Percentiles rank a stretch among this genome's conserved stretches.
phyloP scores from a whole-genome alignment of 768 basidiomycete genomes.

The Daedalea quercina region DNA sequence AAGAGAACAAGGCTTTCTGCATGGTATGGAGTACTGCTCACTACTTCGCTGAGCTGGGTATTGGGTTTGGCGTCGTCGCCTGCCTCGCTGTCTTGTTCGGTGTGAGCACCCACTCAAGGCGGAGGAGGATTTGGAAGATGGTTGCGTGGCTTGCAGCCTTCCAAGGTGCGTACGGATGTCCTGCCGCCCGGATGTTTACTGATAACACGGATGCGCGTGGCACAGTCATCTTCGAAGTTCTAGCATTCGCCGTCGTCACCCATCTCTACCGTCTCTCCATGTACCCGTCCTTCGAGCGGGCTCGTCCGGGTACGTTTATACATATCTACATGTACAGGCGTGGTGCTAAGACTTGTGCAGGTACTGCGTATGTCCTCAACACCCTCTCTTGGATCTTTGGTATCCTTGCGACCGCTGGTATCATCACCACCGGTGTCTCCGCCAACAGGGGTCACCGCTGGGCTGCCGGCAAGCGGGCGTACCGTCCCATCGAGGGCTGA shows the following conservation, averaged over 20 bases:
- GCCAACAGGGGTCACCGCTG: conserved; percentile 58
- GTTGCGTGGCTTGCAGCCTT: conserved; percentile 59
- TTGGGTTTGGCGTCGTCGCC: conserved; percentile 57
- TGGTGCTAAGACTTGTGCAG: conserved; percentile 28
- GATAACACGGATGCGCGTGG: background rate
- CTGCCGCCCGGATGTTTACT: background rate
- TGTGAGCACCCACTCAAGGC: conserved; percentile 63
- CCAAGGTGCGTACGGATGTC: conserved; percentile 39
- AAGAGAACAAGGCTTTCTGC: conserved; percentile 55
- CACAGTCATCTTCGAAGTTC: conserved; percentile 52
- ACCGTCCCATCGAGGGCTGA: conserved; percentile 31
- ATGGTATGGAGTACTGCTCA: conserved; percentile 65
- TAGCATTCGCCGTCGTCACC: conserved; percentile 58
- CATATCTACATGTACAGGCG: background rate
- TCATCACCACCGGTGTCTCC: conserved; percentile 56
- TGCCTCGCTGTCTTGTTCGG: conserved; percentile 57
- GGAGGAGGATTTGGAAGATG: conserved; percentile 71
- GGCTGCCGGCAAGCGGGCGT: conserved; percentile 74
- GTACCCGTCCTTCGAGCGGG: conserved; percentile 47
- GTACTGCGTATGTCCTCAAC: conserved; percentile 53
- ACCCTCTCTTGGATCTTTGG: conserved; percentile 55
- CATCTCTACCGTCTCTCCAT: conserved; percentile 43
- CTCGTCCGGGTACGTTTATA: conserved; percentile 46
- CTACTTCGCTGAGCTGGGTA: conserved; percentile 56
- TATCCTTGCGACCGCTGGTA: conserved; percentile 42